Evolutionary conservation across 148 eudicot genomes (phyloP).

Genomic region (Fallopia convolvulus): DNA sequence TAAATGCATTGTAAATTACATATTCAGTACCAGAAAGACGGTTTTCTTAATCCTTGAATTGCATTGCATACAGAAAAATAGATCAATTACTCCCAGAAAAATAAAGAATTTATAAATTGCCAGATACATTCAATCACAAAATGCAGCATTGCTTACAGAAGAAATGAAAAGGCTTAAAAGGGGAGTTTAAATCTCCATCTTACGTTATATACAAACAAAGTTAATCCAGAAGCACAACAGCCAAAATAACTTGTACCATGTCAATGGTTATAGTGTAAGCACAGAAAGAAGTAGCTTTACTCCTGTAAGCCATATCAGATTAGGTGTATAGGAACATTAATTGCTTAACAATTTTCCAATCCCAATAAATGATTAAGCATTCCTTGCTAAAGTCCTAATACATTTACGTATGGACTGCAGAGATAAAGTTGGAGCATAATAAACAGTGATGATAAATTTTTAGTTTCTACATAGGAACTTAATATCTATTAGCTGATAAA

Average conservation of each 20-base stretch:
- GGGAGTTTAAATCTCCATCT: background rate
- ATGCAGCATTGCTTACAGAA: too few relatives aligned
- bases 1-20: background rate
- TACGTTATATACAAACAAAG: background rate
- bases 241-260: background rate
- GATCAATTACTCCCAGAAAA: background rate
- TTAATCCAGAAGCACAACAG: background rate
- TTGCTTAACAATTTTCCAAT: background rate
- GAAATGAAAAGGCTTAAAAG: too few relatives aligned
- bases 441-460: background rate
- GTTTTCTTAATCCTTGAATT: background rate
- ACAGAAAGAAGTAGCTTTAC: background rate
- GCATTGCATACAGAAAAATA: background rate
- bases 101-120: background rate
- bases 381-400: background rate
- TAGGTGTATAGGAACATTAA: background rate
- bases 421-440: background rate
- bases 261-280: background rate
- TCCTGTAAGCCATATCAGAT: slow-evolving; percentile 1
- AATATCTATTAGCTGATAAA: background rate
- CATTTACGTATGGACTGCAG: background rate
- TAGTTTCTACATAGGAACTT: background rate
- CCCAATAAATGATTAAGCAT: background rate
- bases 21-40: background rate
- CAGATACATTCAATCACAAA: background rate